Evolutionary conservation across 2,329 filamentous ascomycete species (phyloP), one percentile per base, ranked within the genome.

Genomic region (Thermothelomyces thermophilus): DNA sequence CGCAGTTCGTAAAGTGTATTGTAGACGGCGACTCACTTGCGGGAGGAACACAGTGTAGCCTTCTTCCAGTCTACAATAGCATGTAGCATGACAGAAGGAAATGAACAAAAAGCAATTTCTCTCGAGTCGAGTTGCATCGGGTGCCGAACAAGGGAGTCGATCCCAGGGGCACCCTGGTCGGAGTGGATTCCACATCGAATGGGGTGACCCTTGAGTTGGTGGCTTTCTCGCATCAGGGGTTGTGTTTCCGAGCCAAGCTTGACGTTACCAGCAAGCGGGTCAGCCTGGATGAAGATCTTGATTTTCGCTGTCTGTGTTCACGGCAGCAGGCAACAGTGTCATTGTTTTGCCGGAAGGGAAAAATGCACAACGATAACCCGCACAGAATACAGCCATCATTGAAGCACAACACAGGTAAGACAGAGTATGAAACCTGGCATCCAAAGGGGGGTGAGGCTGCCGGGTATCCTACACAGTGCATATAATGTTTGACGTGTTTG

Each of bases 211-310:
- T 30, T 51, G 46, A 46, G 31, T 20, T 20, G 20, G 43, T 51
- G 44, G 51, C 30, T 46, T 35, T 46, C 44, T 41, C 42, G n/a
- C n/a, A n/a, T 41, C 48, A 56, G 52, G 55, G 55, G 48, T 49
- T 4, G 13, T 34, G 39, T 50, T 56, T 56, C 54, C 50, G 49
- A 37, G 26, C 47, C 49, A 49, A 48, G 41, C 42, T 46, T 17
- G 37, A 44, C 17, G 31, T 26, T 34, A 26, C 41, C 13, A 35
- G 7, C 24, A 44, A 16, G 43, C 40, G 39, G 33, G 44, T 33
- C 30, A 41, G 17, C 26, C 24, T 48, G 40, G 24, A 13, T 14
- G 48, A 47, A 30, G 43, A 53, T 53, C 42, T 47, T 28, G 48
- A 48, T 51, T 51, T 48, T 48, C 16, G 26, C 31, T 22, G 16